phyloP scores from a whole-genome alignment of 768 basidiomycete genomes.

The Phlebiopsis flavidoalba region DNA sequence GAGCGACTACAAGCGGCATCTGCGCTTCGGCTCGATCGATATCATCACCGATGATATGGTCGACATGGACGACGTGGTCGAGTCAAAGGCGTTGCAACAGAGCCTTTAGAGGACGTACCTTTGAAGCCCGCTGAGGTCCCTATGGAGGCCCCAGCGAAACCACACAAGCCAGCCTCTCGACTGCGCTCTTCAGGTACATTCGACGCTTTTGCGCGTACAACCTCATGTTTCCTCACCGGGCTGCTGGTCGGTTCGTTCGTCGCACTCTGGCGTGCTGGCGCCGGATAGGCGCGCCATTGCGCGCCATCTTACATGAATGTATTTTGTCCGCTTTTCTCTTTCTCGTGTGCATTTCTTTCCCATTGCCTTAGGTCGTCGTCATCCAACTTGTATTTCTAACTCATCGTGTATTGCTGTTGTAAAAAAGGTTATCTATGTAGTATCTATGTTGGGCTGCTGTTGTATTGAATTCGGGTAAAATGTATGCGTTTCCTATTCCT shows the following conservation, averaged over 20 bases:
- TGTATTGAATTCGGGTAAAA: background rate
- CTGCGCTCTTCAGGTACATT: background rate
- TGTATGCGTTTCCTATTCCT: background rate
- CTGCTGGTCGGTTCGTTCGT: conserved; percentile 56
- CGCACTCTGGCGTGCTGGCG: conserved; percentile 44
- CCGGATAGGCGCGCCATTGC: conserved; percentile 42
- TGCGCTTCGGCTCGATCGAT: conserved; percentile 8
- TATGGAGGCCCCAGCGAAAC: background rate
- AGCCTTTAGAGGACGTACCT: background rate
- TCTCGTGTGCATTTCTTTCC: conserved; percentile 5
- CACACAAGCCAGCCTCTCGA: background rate
- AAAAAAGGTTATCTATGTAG: background rate
- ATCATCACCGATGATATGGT: conserved; percentile 8
- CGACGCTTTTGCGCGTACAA: conserved; percentile 25
- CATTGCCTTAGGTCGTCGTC: background rate
- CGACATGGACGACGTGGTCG: background rate
- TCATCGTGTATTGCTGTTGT: background rate
- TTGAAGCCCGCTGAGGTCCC: background rate
- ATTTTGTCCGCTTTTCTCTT: background rate
- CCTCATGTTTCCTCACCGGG: conserved; percentile 49
- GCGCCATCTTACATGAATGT: conserved; percentile 18
- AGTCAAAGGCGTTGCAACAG: conserved; percentile 6
- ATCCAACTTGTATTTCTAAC: background rate
- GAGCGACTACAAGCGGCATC: conserved; percentile 4
- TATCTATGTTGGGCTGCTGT: background rate